Evolutionary conservation across 2,329 filamentous ascomycete genomes (phyloP), one percentile per base, ranked within the genome.

Genomic region (Verticillium alfalfae): DNA sequence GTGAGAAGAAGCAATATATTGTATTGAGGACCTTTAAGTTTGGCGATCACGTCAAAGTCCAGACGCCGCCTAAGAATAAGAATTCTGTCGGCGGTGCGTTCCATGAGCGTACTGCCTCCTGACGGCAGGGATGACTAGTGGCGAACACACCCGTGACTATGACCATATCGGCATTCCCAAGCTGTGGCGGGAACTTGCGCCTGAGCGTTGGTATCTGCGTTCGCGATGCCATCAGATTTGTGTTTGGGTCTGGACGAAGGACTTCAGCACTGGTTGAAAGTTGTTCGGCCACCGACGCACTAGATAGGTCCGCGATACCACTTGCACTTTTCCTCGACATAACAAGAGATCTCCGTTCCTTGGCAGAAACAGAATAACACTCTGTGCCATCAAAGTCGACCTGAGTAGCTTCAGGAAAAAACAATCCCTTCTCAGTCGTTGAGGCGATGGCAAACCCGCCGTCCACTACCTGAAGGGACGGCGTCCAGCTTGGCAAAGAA

Each of bases 161-260:
- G 13, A 56, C 54, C 15, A n/a, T 9, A 8, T 36, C 31, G 16
- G 31, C n/a, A 15, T 56, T 3, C 10, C 16, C 31, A 18, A 22
- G 15, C n/a, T 34, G 22, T 13, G 8, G 37, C 0, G 5, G 8
- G 2, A 64, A 31, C 8, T 49, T 34, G 34, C 61, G 64, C 12
- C 45, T 60, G 2, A 62, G 13, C 13, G 57, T 41, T 16, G 64
- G 62, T 12, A 64, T 62, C 13, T 60, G 60, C 8, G 64, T 61
- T 15, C 62, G 45, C 3, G 61, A 62, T 34, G 62, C 55, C 18
- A 66, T 57, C 15, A 67, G 31, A 22, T 67, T 67, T 8, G 65
- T 67, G 59, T 67, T 67, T 5, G 66, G 63, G 34, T 67, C 65
- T 22, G 64, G 56, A 52, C 56, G 58, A 37, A 67, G 41, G 15